Conservation (phyloP, 768 basidiomycete genomes). For the Lactarius trivialis region DNA sequence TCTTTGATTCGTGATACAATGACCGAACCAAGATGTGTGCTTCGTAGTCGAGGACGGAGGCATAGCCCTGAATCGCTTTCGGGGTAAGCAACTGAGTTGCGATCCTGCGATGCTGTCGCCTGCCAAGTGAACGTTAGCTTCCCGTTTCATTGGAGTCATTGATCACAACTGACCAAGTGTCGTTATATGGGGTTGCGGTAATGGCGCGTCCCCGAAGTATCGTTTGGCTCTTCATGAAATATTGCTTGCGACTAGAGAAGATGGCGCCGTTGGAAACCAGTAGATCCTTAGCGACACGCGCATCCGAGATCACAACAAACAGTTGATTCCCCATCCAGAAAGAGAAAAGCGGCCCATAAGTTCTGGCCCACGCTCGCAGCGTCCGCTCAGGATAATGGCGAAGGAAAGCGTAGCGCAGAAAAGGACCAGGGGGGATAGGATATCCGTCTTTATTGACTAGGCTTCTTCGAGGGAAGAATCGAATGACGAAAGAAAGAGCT, state of each 20-base stretch:
- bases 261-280: slow-evolving; percentile 41
- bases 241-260: slow-evolving; percentile 43
- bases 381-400: slow-evolving; percentile 39
- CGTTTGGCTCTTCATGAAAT: slow-evolving; percentile 40
- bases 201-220: slow-evolving; percentile 41
- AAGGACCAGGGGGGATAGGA: slow-evolving; percentile 26
- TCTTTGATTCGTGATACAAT: slow-evolving; percentile 31
- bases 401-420: too few relatives aligned
- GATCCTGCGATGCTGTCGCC: slow-evolving; percentile 41
- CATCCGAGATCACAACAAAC: slow-evolving; percentile 41
- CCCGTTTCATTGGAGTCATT: background rate
- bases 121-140: slow-evolving; percentile 1
- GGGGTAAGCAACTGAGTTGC: slow-evolving; percentile 31
- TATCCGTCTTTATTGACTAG: slow-evolving; percentile 24
- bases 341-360: slow-evolving; percentile 40
- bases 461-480: slow-evolving; percentile 23
- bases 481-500: slow-evolving; percentile 10
- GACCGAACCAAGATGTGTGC: slow-evolving; percentile 35
- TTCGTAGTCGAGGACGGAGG: slow-evolving; percentile 35
- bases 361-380: slow-evolving; percentile 38
- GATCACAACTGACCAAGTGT: slow-evolving; percentile 32
- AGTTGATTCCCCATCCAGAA: slow-evolving; percentile 43
- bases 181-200: slow-evolving; percentile 40
- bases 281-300: slow-evolving; percentile 39
- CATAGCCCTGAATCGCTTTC: slow-evolving; percentile 34